Evolutionary conservation across 305 asterid species (phyloP).

Genomic region (Fraxinus platypoda): DNA sequence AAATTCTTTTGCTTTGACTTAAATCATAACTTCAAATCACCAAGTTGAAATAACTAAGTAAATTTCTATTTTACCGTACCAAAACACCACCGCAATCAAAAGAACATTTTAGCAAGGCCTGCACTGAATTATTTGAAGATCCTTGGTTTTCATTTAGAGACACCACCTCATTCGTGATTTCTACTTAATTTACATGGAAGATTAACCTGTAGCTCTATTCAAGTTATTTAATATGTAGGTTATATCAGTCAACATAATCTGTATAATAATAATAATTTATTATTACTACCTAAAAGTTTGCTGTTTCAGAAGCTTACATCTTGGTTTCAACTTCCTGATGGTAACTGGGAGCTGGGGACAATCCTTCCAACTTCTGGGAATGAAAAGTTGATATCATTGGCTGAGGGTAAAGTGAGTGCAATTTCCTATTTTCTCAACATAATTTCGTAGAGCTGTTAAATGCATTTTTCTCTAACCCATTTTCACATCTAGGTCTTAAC

Average conservation of each 20-base stretch:
- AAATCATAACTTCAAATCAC: background rate
- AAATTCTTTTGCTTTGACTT: background rate
- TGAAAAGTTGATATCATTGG: slow-evolving; percentile 66
- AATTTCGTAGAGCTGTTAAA: slow-evolving; percentile 10
- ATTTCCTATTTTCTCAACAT: slow-evolving; percentile 4
- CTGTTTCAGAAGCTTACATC: slow-evolving; percentile 73
- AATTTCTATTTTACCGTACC: background rate
- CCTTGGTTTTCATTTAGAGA: background rate
- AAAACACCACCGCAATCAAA: background rate
- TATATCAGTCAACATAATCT: background rate
- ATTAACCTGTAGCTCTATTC: background rate
- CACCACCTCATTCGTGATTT: background rate
- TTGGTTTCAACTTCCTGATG: slow-evolving; percentile 93
- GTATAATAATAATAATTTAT: slow-evolving; percentile 4
- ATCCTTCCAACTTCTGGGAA: slow-evolving; percentile 62
- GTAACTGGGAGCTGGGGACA: slow-evolving; percentile 92
- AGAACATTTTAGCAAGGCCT: background rate
- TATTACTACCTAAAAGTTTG: slow-evolving; percentile 24
- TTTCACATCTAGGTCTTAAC: slow-evolving; percentile 56
- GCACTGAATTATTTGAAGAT: background rate
- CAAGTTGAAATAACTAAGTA: background rate
- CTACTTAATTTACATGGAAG: background rate
- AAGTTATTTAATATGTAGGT: background rate
- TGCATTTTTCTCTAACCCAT: slow-evolving; percentile 18
- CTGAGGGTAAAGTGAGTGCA: slow-evolving; percentile 78